phyloP scores from a whole-genome alignment of 2,329 filamentous ascomycete genomes.

The Phyllosticta ampelicida region DNA sequence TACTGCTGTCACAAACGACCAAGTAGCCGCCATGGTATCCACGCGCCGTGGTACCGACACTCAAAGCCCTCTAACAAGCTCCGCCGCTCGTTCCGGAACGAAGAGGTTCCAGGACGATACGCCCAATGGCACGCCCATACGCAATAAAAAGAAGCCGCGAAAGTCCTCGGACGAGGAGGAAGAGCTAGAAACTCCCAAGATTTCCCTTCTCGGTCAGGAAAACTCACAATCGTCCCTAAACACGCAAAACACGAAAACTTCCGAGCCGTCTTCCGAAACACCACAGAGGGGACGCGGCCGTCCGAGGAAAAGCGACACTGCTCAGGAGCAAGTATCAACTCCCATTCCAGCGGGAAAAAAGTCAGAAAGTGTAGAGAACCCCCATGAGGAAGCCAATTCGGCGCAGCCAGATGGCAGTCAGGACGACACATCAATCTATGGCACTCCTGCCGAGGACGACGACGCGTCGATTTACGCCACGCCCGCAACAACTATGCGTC shows the following conservation, averaged over 20 bases:
- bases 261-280: background rate
- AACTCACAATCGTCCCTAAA: background rate
- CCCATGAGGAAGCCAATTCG: background rate
- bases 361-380: background rate
- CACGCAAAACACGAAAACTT: background rate
- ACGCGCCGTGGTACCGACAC: conserved; percentile 8
- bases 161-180: background rate
- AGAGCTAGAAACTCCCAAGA: conserved; percentile 1
- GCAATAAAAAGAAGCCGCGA: conserved; percentile 4
- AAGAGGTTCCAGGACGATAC: conserved; percentile 9
- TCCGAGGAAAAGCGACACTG: background rate
- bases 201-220: background rate
- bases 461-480: conserved; percentile 9
- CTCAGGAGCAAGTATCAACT: background rate
- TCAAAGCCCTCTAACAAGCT: conserved; percentile 3
- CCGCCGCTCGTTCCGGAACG: conserved; percentile 1
- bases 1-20: background rate
- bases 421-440: conserved; percentile 7
- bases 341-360: background rate
- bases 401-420: background rate
- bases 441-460: conserved; percentile 6
- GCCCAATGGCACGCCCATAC: background rate
- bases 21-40: conserved; percentile 7
- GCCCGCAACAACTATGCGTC: conserved; percentile 6
- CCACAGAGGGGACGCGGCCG: background rate